phyloP scores from a whole-genome alignment of 2,329 filamentous ascomycete species.

The Neofusicoccum laricinum region DNA sequence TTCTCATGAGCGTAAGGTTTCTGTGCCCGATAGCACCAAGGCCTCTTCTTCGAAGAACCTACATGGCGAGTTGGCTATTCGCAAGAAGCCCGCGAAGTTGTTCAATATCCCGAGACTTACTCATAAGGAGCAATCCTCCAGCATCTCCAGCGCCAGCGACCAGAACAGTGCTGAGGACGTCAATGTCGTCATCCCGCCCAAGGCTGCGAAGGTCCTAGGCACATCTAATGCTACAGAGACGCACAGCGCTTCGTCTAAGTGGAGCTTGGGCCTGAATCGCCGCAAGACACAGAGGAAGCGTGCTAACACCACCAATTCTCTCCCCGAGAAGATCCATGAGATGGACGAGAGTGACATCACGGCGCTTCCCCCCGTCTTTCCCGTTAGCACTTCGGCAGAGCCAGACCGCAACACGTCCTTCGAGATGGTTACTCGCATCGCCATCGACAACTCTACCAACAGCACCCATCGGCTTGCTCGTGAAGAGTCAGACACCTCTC shows the following conservation, averaged over 20 bases:
- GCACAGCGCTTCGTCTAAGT: neutral
- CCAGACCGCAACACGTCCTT: neutral
- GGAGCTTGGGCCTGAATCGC: neutral
- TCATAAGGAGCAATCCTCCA: neutral
- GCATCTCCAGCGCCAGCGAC: neutral
- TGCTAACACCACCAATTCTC: neutral
- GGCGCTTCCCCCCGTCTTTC: neutral
- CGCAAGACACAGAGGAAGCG: slow-evolving; percentile 1
- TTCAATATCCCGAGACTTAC: neutral
- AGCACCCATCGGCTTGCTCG: neutral
- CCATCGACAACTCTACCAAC: neutral
- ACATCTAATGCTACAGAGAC: neutral
- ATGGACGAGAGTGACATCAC: neutral
- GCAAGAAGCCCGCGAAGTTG: neutral
- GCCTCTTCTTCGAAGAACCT: neutral
- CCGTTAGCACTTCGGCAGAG: neutral
- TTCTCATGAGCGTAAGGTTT: neutral
- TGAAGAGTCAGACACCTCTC: slow-evolving; percentile 18
- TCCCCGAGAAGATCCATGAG: neutral
- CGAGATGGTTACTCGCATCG: neutral
- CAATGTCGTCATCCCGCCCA: neutral
- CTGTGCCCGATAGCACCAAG: neutral
- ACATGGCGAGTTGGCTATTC: neutral
- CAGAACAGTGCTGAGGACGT: neutral
- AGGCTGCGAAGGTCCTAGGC: neutral